Percentiles rank a stretch among this genome's conserved stretches.
Evolutionary conservation across 805 yeast species (phyloP).

Genomic region (Tetrapisispora fleetii): DNA sequence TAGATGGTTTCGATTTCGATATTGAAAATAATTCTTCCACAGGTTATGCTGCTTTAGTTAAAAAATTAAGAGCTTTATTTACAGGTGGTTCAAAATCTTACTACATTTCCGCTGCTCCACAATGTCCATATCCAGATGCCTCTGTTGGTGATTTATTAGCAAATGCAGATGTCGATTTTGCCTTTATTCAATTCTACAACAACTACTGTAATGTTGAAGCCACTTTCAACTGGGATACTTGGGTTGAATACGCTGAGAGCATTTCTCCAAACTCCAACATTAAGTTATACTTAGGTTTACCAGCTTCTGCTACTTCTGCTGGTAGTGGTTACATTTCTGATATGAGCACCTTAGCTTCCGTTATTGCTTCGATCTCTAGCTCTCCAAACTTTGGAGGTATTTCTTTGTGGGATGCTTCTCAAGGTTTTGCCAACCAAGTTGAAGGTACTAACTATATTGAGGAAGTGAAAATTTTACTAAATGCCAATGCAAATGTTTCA

Average conservation of each 20-base stretch:
- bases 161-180: slow-evolving; percentile 61
- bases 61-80: slow-evolving; percentile 41
- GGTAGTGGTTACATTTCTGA: slow-evolving; percentile 52
- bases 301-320: slow-evolving; percentile 54
- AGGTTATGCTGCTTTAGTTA: slow-evolving; percentile 61
- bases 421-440: slow-evolving; percentile 42
- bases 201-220: slow-evolving; percentile 55
- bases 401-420: slow-evolving; percentile 86
- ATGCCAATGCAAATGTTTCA: slow-evolving; percentile 10
- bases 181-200: slow-evolving; percentile 84
- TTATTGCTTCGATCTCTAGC: slow-evolving; percentile 64
- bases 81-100: slow-evolving; percentile 48
- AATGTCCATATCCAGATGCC: slow-evolving; percentile 81
- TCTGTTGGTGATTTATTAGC: slow-evolving; percentile 49
- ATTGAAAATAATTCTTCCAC: slow-evolving; percentile 54
- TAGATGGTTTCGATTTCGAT: slow-evolving; percentile 93
- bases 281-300: slow-evolving; percentile 66
- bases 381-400: slow-evolving; percentile 75
- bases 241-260: slow-evolving; percentile 54
- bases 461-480: slow-evolving; percentile 36
- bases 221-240: slow-evolving; percentile 59
- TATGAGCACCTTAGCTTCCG: slow-evolving; percentile 29
- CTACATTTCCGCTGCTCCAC: slow-evolving; percentile 85
- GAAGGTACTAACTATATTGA: slow-evolving; percentile 36
- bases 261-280: slow-evolving; percentile 59